Evolutionary conservation across 2,329 filamentous ascomycete genomes (phyloP), one percentile per base, ranked within the genome.

Genomic region (Trichoderma atrobrunneum): DNA sequence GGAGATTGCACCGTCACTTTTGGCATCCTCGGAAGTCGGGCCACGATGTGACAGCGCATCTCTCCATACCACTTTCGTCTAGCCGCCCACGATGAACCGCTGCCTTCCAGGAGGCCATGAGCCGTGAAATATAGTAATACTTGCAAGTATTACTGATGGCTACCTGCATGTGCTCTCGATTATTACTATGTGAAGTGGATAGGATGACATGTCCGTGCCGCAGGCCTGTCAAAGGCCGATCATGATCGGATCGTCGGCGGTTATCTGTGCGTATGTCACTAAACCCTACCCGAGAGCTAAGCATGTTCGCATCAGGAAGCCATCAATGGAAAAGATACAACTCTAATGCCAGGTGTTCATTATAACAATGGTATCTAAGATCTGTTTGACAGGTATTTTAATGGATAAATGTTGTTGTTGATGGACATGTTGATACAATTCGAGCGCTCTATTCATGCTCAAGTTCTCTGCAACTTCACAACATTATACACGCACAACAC

Each of bases 171-270:
- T 59, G 5, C 28, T 59, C 26, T 28, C 10, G 28, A 21, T 0
- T 21, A 32, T 32, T n/a, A 34, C 56, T 32, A 21, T 11, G 32
- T 14, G 11, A 32, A 14, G 18, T 7, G 32, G 59, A 39, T 26
- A 24, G 10, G 7, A 14, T 36, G 56, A 57, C 21, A 21, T 16
- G 48, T 16, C 30, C 21, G 3, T 21, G 51, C 21, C 21, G n/a
- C 21, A 24, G 5, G 21, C 32, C 21, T 28, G 30, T 21, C 18
- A 60, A 26, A 10, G 54, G 54, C 65, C 65, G 34, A 68, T 68
- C 65, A 7, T 68, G 51, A 59, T 59, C 65, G 65, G 65, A 43
- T 48, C 65, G 65, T 68, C 65, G 65, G 63, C 11, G 16, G 21
- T 12, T n/a, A n/a, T 48, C 16, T 68, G n/a, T 21, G 7, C 5